Percentiles rank a stretch among this genome's conserved stretches.
phyloP scores from a whole-genome alignment of 148 eudicot genomes.

The Fagopyrum esculentum region DNA sequence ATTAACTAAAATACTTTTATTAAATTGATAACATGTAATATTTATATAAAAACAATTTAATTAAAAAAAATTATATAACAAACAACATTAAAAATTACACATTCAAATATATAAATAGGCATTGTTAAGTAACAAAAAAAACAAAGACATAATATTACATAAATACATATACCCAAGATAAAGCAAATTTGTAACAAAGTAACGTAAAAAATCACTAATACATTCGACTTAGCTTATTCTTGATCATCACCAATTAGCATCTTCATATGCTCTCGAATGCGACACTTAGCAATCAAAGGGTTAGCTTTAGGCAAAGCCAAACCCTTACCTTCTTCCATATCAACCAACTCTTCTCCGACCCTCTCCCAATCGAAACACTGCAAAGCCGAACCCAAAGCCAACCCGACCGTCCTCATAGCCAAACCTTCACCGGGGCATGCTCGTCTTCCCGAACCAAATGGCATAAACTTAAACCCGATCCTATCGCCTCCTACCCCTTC shows the following conservation, averaged over 20 bases:
- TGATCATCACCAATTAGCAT: neutral
- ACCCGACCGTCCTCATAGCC: constrained; percentile 2
- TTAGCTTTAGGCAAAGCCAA: neutral
- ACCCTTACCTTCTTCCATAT: constrained; percentile 4
- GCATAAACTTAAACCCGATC: constrained; percentile 11
- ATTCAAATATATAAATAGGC: too few relatives aligned
- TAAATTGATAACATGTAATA: too few relatives aligned
- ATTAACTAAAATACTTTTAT: too few relatives aligned
- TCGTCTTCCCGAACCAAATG: constrained; percentile 1
- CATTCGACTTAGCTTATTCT: neutral
- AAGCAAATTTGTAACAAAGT: too few relatives aligned
- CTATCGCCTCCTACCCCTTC: neutral
- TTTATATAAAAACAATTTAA: too few relatives aligned
- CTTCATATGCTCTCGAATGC: neutral
- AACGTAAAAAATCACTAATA: too few relatives aligned
- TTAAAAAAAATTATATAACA: too few relatives aligned
- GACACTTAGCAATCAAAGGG: constrained; percentile 9
- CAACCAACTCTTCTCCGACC: constrained; percentile 12
- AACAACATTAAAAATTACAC: too few relatives aligned
- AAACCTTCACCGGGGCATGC: constrained; percentile 5
- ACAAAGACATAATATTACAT: too few relatives aligned
- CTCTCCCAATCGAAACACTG: constrained; percentile 15
- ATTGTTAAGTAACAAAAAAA: too few relatives aligned
- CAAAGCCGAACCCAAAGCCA: constrained; percentile 1
- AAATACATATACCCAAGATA: too few relatives aligned